Percentiles rank a stretch among this genome's conserved stretches.
Conservation (phyloP, 345 rosid species). For the Cochlearia excelsa region DNA sequence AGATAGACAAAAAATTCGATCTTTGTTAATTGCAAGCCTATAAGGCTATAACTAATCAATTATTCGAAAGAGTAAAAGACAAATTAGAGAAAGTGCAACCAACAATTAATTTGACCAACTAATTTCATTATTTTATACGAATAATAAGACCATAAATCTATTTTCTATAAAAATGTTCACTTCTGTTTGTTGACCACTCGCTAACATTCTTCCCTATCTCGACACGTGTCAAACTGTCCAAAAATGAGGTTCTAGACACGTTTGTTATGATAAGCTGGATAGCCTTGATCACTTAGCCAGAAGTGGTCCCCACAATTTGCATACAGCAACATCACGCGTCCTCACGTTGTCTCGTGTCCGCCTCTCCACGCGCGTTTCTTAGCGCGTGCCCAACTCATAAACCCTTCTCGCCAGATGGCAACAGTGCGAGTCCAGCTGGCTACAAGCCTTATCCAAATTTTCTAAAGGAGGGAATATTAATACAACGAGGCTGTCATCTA, state of each 20-base stretch:
- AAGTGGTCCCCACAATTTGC: conserved; percentile 24
- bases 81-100: conserved; percentile 26
- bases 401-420: conserved; percentile 32
- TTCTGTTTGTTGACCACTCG: conserved; percentile 8
- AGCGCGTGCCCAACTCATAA: conserved; percentile 8
- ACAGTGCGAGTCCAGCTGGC: conserved; percentile 35
- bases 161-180: conserved; percentile 14
- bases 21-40: conserved; percentile 10
- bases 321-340: conserved; percentile 24
- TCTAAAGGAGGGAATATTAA: conserved; percentile 13
- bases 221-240: conserved; percentile 33
- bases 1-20: too few relatives aligned
- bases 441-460: conserved; percentile 38
- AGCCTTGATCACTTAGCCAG: too few relatives aligned
- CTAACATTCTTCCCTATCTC: conserved; percentile 21
- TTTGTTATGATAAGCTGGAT: background rate
- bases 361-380: conserved; percentile 14
- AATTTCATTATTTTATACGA: conserved; percentile 3
- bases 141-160: background rate
- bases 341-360: conserved; percentile 34
- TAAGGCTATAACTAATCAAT: conserved; percentile 28
- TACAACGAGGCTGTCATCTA: conserved; percentile 21
- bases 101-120: conserved; percentile 30
- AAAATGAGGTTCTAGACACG: conserved; percentile 29
- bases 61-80: conserved; percentile 10